Evolutionary conservation across 495 filamentous ascomycete species (phyloP).

Genomic region (Penicillium angulare): DNA sequence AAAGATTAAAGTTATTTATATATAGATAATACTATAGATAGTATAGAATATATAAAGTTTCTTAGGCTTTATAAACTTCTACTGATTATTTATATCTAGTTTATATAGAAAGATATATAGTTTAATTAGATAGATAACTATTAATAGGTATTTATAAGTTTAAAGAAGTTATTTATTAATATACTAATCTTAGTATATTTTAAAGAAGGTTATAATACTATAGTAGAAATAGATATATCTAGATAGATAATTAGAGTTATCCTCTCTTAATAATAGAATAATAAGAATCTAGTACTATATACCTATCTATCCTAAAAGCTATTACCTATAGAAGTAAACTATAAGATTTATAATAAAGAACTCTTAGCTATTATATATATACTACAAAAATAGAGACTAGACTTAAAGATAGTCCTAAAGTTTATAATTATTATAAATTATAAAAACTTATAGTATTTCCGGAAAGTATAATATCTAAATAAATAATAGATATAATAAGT

Average conservation of each 20-base stretch:
- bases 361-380: neutral
- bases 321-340: neutral
- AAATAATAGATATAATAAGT: neutral
- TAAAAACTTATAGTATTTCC: neutral
- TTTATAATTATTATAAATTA: neutral
- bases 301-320: neutral
- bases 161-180: constrained; percentile 10
- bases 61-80: neutral
- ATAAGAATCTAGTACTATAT: neutral
- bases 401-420: neutral
- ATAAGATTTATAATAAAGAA: neutral
- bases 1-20: neutral
- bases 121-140: neutral
- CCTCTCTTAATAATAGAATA: neutral
- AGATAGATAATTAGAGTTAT: neutral
- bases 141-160: neutral
- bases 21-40: neutral
- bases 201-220: neutral
- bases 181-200: neutral
- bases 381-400: neutral
- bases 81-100: constrained; percentile 1
- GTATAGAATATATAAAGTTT: neutral
- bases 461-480: neutral
- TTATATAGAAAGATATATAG: constrained; percentile 20
- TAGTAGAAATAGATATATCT: neutral